Evolutionary conservation across 306 rosid genomes (phyloP), one percentile per base, ranked within the genome.

Genomic region (Cucurbita argyrosperma): DNA sequence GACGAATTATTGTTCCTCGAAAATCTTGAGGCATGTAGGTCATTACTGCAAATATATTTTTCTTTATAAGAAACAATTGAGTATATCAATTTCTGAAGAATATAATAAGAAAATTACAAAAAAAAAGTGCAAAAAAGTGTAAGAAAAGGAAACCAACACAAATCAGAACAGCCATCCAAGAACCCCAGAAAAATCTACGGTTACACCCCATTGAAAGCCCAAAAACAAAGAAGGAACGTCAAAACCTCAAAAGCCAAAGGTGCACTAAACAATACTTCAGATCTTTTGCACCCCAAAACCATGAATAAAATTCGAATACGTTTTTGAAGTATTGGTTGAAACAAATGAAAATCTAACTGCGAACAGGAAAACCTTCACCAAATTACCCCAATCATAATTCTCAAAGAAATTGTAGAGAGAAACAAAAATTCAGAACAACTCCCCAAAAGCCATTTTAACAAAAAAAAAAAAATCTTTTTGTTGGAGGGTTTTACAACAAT

Each of bases 1-100:
- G 96, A 79, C 88, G 89, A 60, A 94, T 84, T 26, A 94, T 89
- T 10, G 95, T 86, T 77, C 98, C 97, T 61, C 98, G 96, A 79
- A 94, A 94, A 84, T 90, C 98, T 87, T 94, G 98, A 74, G 98
- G 98, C 80, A 94, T 87, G 88, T 94, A 94, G 10, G 98, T 90
- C 98, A 94, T 86, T 71, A 94, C 98, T 93, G 84, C 87, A 81
- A 58, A 75, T 60, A 67, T 40, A 63, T 79, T 55, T 13, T 58
- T 60, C 53, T 68, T 68, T 15, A 26, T 68, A 68, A 68, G 74
- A 68, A 68, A 47, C 43, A 40, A 40, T 64, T 16, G 51, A 40
- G 6, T 40, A 40, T 18, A 65, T 69, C 38, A 14, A 26, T 64
- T 39, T 64, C 21, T 39, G 18, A 69, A 69, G 18, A 68, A 68